phyloP scores from a whole-genome alignment of 2,329 filamentous ascomycete species.

The Exutisphaerella laricina region DNA sequence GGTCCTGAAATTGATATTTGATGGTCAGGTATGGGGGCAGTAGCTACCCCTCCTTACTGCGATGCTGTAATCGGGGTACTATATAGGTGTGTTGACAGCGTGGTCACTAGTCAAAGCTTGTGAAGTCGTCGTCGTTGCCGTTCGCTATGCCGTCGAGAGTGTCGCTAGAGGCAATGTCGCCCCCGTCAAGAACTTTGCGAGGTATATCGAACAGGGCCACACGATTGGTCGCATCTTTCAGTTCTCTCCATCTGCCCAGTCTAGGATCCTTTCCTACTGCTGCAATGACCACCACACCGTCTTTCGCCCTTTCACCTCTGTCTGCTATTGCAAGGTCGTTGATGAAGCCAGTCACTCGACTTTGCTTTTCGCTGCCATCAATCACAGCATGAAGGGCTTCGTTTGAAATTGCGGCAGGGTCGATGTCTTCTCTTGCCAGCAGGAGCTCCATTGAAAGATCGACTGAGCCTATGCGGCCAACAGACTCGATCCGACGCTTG shows the following conservation, averaged over 20 bases:
- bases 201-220: slow-evolving; percentile 84
- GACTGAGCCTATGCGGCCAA: slow-evolving; percentile 54
- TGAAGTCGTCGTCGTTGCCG: slow-evolving; percentile 4
- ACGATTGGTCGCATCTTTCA: slow-evolving; percentile 63
- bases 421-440: slow-evolving; percentile 17
- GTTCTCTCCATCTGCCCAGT: slow-evolving; percentile 72
- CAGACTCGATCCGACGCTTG: slow-evolving; percentile 67
- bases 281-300: slow-evolving; percentile 75
- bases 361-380: slow-evolving; percentile 17
- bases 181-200: slow-evolving; percentile 37
- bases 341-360: slow-evolving; percentile 64
- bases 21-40: too few relatives aligned
- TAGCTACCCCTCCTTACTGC: too few relatives aligned
- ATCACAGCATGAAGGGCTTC: slow-evolving; percentile 19
- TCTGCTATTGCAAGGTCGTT: slow-evolving; percentile 89
- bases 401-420: slow-evolving; percentile 8
- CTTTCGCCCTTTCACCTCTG: slow-evolving; percentile 66
- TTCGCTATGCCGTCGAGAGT: slow-evolving; percentile 5
- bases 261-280: slow-evolving; percentile 82
- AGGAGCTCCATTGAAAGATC: slow-evolving; percentile 18
- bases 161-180: not conserved
- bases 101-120: slow-evolving; percentile 13
- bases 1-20: too few relatives aligned
- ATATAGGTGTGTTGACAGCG: too few relatives aligned
- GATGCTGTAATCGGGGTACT: not conserved